These are phyloP conservation scores for Komagataella ulmi DNA, from an alignment of 805 yeast genomes.

Conservation along the genomic window DNA sequence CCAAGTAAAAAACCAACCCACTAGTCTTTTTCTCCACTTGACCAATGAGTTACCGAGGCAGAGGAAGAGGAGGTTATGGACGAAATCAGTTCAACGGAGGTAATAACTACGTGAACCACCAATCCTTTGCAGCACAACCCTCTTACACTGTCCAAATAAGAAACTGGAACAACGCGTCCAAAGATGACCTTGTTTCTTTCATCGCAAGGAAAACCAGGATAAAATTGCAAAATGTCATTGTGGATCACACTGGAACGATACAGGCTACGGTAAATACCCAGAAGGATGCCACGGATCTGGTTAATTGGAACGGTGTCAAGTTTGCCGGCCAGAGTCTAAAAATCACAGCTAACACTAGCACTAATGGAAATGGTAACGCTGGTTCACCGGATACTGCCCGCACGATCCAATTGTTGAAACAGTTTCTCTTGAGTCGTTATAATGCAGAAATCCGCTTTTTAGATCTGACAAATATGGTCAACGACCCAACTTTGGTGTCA, in stretches of 20 bases:
- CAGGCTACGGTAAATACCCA: slow-evolving; percentile 42
- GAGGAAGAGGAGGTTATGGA: slow-evolving; percentile 13
- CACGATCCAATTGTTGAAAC: slow-evolving; percentile 51
- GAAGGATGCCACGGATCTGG: slow-evolving; percentile 44
- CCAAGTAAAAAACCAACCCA: background rate
- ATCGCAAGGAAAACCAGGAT: slow-evolving; percentile 54
- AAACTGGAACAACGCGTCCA: slow-evolving; percentile 76
- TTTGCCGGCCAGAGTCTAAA: slow-evolving; percentile 66
- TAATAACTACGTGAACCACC: slow-evolving; percentile 12
- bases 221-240: slow-evolving; percentile 34
- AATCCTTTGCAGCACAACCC: slow-evolving; percentile 9
- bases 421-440: slow-evolving; percentile 55
- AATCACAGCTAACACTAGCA: slow-evolving; percentile 22
- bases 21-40: background rate
- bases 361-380: slow-evolving; percentile 10
- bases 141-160: slow-evolving; percentile 35
- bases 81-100: slow-evolving; percentile 8
- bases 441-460: slow-evolving; percentile 51
- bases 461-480: slow-evolving; percentile 50
- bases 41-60: slow-evolving; percentile 17
- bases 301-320: slow-evolving; percentile 58
- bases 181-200: slow-evolving; percentile 56
- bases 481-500: slow-evolving; percentile 43
- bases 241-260: slow-evolving; percentile 40
- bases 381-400: slow-evolving; percentile 10